Base-by-base conservation (phyloP, 176 grass and related monocot genomes). In the Zizania latifolia region DNA sequence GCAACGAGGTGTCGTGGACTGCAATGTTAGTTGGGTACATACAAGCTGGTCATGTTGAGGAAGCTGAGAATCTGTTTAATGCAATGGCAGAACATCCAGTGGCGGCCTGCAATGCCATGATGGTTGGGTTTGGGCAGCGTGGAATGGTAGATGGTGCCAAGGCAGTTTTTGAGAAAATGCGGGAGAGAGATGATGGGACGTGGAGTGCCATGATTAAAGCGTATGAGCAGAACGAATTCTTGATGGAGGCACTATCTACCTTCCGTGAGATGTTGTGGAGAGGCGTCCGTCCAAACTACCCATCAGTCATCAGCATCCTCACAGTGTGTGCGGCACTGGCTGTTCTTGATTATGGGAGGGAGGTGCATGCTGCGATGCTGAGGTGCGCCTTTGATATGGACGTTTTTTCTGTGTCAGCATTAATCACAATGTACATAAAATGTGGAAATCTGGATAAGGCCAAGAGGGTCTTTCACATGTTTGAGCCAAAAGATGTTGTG, bases 131-230 rank as follows among this genome's bases (percentile, higher is more conserved):
- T 45, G 90, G 84, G 27, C 90, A 87, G 64, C 81, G 62, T 35
- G 73, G 84, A 17, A 87, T 80, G 91, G 74, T 90, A 78, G 70
- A 81, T 63, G 70, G 75, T 35, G 87, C 91, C 55, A 87, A 58
- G 74, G 58, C 70, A 48, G 50, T 90, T 30, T 93, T 93, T 71
- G 58, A 87, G 14, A 43, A 60, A 53, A 93, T 93, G 84, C 19
- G 4, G 1, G 58, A 87, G 40, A 68, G 74, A 70, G 87, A 93
- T 58, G 81, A 82, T 78, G 87, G 87, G 12, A 72, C 81, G 2
- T 93, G 91, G 91, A 93, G 91, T 76, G 87, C 91, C 23, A 87
- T 93, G 41, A 70, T 90, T 26, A 93, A 90, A 81, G 87, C 59
- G 4, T 93, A 76, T 23, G 91, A 93, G 39, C 87, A 80, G 63